Percentiles rank a stretch among this genome's conserved stretches.
Conservation (phyloP, 2,329 filamentous ascomycete species). For the Plenodomus lindquistii region DNA sequence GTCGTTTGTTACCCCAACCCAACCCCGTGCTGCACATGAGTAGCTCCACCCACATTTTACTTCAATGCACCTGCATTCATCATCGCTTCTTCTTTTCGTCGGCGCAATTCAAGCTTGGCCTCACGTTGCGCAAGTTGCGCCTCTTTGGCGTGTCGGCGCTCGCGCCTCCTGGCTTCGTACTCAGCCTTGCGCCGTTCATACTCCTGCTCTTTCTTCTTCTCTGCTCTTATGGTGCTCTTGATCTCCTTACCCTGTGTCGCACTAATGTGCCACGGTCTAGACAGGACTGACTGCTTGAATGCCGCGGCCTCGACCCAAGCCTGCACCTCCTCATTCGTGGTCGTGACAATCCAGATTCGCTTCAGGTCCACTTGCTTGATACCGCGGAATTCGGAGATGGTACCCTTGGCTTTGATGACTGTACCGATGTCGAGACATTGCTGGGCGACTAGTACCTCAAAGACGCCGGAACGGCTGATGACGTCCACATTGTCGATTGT, state of each 20-base stretch:
- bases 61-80: conserved; percentile 49
- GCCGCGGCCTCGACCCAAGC: conserved; percentile 57
- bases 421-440: conserved; percentile 50
- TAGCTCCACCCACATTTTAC: conserved; percentile 5
- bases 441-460: conserved; percentile 47
- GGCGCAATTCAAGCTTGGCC: conserved; percentile 48
- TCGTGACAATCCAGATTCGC: conserved; percentile 52
- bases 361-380: conserved; percentile 60
- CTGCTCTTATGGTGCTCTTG: conserved; percentile 43
- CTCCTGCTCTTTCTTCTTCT: conserved; percentile 45
- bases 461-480: conserved; percentile 39
- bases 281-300: conserved; percentile 56
- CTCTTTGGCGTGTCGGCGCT: conserved; percentile 36
- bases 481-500: conserved; percentile 46
- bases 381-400: conserved; percentile 55
- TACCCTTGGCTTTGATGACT: conserved; percentile 61
- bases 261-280: conserved; percentile 57
- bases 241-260: conserved; percentile 50
- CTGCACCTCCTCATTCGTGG: conserved; percentile 59
- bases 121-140: conserved; percentile 36
- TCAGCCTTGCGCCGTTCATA: conserved; percentile 39
- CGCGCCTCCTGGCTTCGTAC: conserved; percentile 37
- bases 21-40: background rate
- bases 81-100: conserved; percentile 49
- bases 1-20: too few species aligned